Base-by-base conservation (phyloP, 768 basidiomycete genomes). In the Lactifluus piperatus region DNA sequence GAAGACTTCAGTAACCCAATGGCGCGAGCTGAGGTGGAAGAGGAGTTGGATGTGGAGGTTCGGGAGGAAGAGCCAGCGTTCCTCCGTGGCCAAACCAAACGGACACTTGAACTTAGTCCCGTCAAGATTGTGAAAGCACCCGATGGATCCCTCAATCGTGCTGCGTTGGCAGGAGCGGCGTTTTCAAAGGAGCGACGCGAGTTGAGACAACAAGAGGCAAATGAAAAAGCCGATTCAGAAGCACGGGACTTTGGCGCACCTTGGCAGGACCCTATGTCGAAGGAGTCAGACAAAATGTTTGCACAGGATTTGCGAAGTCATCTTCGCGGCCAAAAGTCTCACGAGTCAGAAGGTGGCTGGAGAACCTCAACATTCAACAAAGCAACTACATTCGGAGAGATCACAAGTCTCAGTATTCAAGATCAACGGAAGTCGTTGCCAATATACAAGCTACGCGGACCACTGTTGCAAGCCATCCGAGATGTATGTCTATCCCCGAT, bases 101-200 rank as follows among this genome's bases (percentile, higher is more conserved):
- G 88, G 58, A 94, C 94, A 1, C 80, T 98, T 24, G 93, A 98
- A 62, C 81, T 99, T 34, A 94, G 92, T 69, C 97, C 97, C 0
- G 93, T 98, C 65, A 98, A 97, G 73, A 90, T 99, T 62, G 89
- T 99, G 68, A 98, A 98, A 70, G 97, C 97, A 22, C 97, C 97
- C 0, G 97, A 99, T 73, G 97, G 97, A 20, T 94, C 94, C 6
- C 71, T 99, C 58, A 99, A 99, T 67, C 80, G 97, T 60, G 94
- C 97, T 20, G 97, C 97, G 5, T 79, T 98, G 39, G 90, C 91
- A 1, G 94, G 95, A 22, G 93, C 94, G 24, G 85, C 94, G 2
- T 75, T 97, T 3, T 91, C 95, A 13, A 97, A 97, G 71, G 97
- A 99, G 72, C 83, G 97, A 54, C 81, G 94, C 45, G 97, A 99